Evolutionary conservation across 257 asterid genomes (phyloP), one percentile per base, ranked within the genome.

Genomic region (Nyctanthes arbortristis): DNA sequence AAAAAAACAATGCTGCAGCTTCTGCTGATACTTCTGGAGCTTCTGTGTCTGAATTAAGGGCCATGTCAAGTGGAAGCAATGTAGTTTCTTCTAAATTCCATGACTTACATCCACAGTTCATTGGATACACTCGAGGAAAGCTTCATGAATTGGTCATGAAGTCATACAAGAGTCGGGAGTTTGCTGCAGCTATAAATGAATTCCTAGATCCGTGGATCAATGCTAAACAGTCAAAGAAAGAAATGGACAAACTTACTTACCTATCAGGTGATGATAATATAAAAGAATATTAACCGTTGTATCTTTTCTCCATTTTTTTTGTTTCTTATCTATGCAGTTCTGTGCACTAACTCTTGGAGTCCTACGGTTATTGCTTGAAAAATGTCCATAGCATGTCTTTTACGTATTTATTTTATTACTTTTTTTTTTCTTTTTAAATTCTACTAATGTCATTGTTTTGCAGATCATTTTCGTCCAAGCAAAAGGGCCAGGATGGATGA

Each of bases 61-160:
- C 74, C 63, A 43, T 58, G 33, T 69, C 56, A 71, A 58, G 72
- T 70, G 78, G 69, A 61, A 52, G 70, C 68, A 74, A 69, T 67
- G 67, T 35, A 40, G 54, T 70, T 64, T 78, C 88, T 30, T 75
- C 80, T 68, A 62, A 83, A 76, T 89, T 94, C 68, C 97, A 89
- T 74, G 79, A 66, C 71, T 59, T 88, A 77, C 95, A 94, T 65
- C 99, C 99, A 66, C 99, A 94, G 68, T 91, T 91, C 82, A 82
- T 94, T 73, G 97, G 97, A 69, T 89, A 77, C 81, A 88, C 97
- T 65, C 90, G 93, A 57, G 99, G 96, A 74, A 94, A 88, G 81
- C 95, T 94, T 79, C 99, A 94, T 72, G 97, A 94, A 77, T 84
- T 94, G 80, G 95, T 94, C 55, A 94, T 94, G 99, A 94, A 91